Evolutionary conservation across 2,329 filamentous ascomycete species (phyloP).

Genomic region (Penicillium frequentans): DNA sequence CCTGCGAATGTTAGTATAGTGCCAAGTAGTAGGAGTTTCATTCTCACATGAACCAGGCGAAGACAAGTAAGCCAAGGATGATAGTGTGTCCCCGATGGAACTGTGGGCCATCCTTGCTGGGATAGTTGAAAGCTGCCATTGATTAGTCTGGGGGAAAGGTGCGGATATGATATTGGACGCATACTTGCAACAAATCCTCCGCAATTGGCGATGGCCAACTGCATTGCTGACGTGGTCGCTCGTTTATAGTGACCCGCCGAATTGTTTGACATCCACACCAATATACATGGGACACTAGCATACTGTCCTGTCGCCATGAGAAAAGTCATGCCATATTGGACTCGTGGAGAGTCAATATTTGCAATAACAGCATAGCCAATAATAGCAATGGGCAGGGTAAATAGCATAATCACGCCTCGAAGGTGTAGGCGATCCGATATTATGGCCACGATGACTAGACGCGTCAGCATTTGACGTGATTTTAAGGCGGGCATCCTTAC

Average conservation of each 20-base stretch:
- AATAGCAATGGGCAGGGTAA: conserved; percentile 63
- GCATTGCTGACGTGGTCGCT: conserved; percentile 65
- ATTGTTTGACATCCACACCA: conserved; percentile 69
- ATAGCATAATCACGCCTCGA: conserved; percentile 63
- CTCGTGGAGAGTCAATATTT: conserved; percentile 51
- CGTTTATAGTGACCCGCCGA: conserved; percentile 69
- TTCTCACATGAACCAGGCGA: conserved; percentile 64
- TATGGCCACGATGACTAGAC: conserved; percentile 45
- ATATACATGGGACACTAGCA: conserved; percentile 60
- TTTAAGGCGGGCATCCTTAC: conserved; percentile 32
- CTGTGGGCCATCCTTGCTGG: conserved; percentile 54
- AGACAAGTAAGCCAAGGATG: conserved; percentile 60
- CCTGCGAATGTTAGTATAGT: conserved; percentile 33
- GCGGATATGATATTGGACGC: conserved; percentile 12
- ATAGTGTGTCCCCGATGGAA: conserved; percentile 64
- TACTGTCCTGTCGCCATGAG: conserved; percentile 68
- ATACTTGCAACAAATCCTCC: conserved; percentile 65
- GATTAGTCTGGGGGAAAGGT: not conserved
- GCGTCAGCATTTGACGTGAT: conserved; percentile 8
- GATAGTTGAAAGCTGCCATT: conserved; percentile 56
- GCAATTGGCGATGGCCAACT: conserved; percentile 66
- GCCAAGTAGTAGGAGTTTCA: not conserved
- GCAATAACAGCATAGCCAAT: conserved; percentile 65
- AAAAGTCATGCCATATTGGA: conserved; percentile 67
- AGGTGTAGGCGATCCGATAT: conserved; percentile 62